phyloP scores from a whole-genome alignment of 768 basidiomycete species.

The Leccinellum luteum region DNA sequence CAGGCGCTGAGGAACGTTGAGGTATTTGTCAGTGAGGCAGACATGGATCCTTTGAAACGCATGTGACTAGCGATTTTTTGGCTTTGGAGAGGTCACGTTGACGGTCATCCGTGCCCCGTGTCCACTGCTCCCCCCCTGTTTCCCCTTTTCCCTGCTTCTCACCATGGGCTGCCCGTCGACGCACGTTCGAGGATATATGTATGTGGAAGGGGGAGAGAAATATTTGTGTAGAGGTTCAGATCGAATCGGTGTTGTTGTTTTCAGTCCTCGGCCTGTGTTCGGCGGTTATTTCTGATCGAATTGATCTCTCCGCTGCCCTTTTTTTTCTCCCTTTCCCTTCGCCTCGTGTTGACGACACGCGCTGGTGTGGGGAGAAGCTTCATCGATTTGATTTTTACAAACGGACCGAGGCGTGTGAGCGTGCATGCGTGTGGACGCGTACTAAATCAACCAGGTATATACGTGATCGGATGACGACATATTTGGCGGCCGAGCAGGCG shows the following conservation, averaged over 20 bases:
- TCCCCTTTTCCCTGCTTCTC: not conserved
- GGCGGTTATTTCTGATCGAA: slow-evolving; percentile 4
- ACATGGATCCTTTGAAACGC: slow-evolving; percentile 72
- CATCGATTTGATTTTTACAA: slow-evolving; percentile 22
- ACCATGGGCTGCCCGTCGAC: not conserved
- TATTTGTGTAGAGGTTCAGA: not conserved
- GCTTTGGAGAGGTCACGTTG: not conserved
- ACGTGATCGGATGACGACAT: not conserved
- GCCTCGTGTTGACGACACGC: not conserved
- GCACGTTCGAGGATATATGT: slow-evolving; percentile 5
- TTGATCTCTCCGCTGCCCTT: not conserved
- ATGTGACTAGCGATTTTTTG: slow-evolving; percentile 38
- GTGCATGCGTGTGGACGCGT: not conserved
- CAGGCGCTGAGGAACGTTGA: slow-evolving; percentile 38
- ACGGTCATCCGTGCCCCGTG: not conserved
- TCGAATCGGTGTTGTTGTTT: not conserved
- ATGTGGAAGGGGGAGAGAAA: not conserved
- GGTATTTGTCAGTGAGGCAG: slow-evolving; percentile 69
- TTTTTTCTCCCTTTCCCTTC: not conserved
- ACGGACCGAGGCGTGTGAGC: not conserved
- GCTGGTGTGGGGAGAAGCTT: slow-evolving; percentile 15
- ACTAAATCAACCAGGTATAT: not conserved
- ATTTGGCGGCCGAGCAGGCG: not conserved
- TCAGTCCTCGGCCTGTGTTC: not conserved
- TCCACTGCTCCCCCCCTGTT: not conserved